phyloP scores from a whole-genome alignment of 345 rosid species.

The Arabis alpina region DNA sequence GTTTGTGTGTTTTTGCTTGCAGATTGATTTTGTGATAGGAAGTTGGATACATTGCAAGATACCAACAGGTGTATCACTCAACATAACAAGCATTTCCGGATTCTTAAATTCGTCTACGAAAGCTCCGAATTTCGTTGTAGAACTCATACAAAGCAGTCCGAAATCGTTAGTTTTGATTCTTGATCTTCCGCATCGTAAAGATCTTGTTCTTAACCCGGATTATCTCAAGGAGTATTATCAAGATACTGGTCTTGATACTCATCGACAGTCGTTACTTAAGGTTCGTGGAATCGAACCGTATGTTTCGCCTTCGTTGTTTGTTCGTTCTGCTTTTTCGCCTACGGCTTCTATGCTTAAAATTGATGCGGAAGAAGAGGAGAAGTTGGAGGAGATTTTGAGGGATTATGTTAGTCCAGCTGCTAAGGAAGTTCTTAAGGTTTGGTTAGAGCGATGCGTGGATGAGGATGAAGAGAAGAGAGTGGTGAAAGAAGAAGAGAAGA shows the following conservation, averaged over 20 bases:
- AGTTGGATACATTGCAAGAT: slow-evolving; percentile 82
- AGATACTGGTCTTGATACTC: slow-evolving; percentile 61
- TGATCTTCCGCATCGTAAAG: slow-evolving; percentile 83
- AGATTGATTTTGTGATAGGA: slow-evolving; percentile 87
- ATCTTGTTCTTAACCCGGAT: slow-evolving; percentile 61
- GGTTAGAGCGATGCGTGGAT: slow-evolving; percentile 68
- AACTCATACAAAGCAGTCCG: slow-evolving; percentile 74
- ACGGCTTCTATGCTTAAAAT: slow-evolving; percentile 58
- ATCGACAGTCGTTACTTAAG: slow-evolving; percentile 58
- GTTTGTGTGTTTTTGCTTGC: slow-evolving; percentile 15
- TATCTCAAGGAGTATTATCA: slow-evolving; percentile 77
- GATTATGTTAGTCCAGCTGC: slow-evolving; percentile 58
- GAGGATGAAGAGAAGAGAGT: slow-evolving; percentile 43
- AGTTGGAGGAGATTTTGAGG: slow-evolving; percentile 67
- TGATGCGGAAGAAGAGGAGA: slow-evolving; percentile 48
- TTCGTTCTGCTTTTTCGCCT: slow-evolving; percentile 73
- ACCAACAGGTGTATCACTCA: slow-evolving; percentile 72
- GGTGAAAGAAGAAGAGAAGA: slow-evolving; percentile 53
- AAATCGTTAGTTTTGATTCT: slow-evolving; percentile 67
- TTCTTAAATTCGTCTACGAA: slow-evolving; percentile 71
- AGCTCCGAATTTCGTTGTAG: slow-evolving; percentile 78
- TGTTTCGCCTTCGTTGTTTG: slow-evolving; percentile 64
- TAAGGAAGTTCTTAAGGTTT: slow-evolving; percentile 58
- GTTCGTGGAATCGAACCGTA: slow-evolving; percentile 65
- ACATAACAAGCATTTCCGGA: slow-evolving; percentile 77